These are phyloP conservation scores for Bolboschoenus planiculmis DNA, from an alignment of 176 grass and related monocot species.

Conservation along the genomic window DNA sequence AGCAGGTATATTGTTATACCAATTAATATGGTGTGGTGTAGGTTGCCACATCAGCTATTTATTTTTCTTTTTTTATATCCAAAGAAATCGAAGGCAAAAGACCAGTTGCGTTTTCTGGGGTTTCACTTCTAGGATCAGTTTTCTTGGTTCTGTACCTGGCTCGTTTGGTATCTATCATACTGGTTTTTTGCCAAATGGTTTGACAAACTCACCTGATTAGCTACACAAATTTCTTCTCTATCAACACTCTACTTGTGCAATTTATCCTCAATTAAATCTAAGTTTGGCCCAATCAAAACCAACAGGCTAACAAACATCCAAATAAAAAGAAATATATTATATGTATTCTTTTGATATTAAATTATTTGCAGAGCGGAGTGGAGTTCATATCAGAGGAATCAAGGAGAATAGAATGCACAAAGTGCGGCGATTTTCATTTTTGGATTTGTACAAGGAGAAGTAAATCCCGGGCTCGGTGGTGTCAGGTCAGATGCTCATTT, in stretches of 20 bases:
- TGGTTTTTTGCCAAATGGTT: background rate
- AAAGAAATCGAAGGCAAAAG: background rate
- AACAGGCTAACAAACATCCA: background rate
- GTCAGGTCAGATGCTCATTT: constrained; percentile 47
- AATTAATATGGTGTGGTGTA: background rate
- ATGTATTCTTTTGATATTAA: background rate
- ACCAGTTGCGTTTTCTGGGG: background rate
- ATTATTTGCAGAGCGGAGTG: constrained; percentile 56
- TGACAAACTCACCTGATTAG: background rate
- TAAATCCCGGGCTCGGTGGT: constrained; percentile 92
- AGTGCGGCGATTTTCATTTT: constrained; percentile 93
- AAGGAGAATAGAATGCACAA: constrained; percentile 91
- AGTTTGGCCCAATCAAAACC: background rate
- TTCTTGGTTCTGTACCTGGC: background rate
- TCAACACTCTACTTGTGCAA: background rate
- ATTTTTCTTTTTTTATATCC: background rate
- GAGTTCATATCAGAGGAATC: constrained; percentile 91
- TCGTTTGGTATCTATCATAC: background rate
- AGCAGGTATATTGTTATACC: constrained; percentile 42
- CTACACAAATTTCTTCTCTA: background rate
- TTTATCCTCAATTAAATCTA: background rate
- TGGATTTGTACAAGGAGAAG: constrained; percentile 97
- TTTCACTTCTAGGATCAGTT: background rate
- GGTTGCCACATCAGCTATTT: background rate
- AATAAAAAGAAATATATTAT: background rate